Base-by-base conservation (phyloP, 2,329 filamentous ascomycete genomes). In the Purpureocillium lavendulum region DNA sequence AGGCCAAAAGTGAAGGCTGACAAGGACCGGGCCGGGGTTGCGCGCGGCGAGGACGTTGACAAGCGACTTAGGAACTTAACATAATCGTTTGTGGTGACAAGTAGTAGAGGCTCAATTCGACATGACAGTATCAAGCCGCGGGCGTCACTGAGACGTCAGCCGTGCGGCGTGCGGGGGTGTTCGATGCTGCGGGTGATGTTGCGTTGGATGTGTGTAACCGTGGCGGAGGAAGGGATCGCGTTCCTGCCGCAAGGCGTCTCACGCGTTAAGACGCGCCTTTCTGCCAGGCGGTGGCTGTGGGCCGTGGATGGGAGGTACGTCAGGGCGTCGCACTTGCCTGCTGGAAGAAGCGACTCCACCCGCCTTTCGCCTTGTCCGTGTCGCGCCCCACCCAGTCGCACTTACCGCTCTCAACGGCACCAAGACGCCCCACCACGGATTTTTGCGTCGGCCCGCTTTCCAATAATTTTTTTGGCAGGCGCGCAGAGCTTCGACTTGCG, bases 391-490 rank as follows among this genome's bases (percentile, higher is more conserved):
- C 21, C 10, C 10, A 26, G 21, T 26, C 21, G n/a, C 29, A 30
- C 29, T 13, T 12, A 7, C 11, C 12, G 11, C 12, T 6, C 29
- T 6, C 29, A 13, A 14, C 4, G 29, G 29, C 6, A 30, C 11
- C n/a, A 12, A 30, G 29, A 13, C 29, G n/a, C 21, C 30, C 36
- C 30, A 33, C 36, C 30, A 26, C 60, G 57, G 59, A 61, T 44
- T 60, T 55, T 62, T 59, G 41, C 45, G 44, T 54, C 51, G 49
- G 55, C 49, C 57, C 52, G 49, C 45, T 49, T 26, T 44, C 45
- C 38, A 46, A 49, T 48, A 50, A 56, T 59, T 60, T 62, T 61
- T 60, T 58, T 49, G 42, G 39, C 40, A 40, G 41, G 37, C 34
- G 36, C 45, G 50, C 40, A 35, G 33, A 56, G 52, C 55, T 57